Percentiles rank a stretch among this genome's conserved stretches.
phyloP scores from a whole-genome alignment of 352 stramenopile species.

The Pythium dissotocum region DNA sequence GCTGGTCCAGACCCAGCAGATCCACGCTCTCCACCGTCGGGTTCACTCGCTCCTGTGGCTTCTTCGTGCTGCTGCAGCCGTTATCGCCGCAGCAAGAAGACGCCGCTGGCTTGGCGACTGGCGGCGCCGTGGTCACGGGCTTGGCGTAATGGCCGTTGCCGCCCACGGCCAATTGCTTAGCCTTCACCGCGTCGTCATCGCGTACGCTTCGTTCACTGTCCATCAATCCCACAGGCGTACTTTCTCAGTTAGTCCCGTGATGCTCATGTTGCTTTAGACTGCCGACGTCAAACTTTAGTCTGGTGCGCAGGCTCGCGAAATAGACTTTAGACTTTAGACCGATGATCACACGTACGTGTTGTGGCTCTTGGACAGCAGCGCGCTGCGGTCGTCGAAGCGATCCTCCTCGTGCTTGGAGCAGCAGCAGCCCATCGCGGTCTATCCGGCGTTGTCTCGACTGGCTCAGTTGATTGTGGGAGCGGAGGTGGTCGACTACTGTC shows the following conservation, averaged over 20 bases:
- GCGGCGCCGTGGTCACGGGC: conserved; percentile 8
- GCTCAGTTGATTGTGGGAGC: too few species aligned
- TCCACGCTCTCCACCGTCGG: conserved; percentile 44
- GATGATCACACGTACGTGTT: conserved; percentile 22
- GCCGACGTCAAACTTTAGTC: too few species aligned
- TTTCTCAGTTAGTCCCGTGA: background rate
- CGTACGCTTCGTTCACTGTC: background rate
- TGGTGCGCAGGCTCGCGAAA: too few species aligned
- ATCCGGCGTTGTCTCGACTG: background rate
- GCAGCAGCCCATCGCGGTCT: conserved; percentile 60
- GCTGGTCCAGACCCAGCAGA: conserved; percentile 45
- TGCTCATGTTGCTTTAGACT: background rate
- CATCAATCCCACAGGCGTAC: background rate
- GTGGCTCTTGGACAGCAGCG: conserved; percentile 51
- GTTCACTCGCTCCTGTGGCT: conserved; percentile 29
- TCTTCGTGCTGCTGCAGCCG: conserved; percentile 9
- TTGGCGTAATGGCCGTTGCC: conserved; percentile 25
- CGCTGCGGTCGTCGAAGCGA: conserved; percentile 50
- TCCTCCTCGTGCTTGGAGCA: conserved; percentile 63
- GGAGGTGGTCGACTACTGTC: background rate
- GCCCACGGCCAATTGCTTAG: conserved; percentile 32
- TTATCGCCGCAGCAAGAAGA: background rate
- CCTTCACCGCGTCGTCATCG: conserved; percentile 13
- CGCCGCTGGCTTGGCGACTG: conserved; percentile 18
- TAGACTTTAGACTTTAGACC: background rate